Evolutionary conservation across 768 basidiomycete species (phyloP).

Genomic region (Clathrus columnatus): DNA sequence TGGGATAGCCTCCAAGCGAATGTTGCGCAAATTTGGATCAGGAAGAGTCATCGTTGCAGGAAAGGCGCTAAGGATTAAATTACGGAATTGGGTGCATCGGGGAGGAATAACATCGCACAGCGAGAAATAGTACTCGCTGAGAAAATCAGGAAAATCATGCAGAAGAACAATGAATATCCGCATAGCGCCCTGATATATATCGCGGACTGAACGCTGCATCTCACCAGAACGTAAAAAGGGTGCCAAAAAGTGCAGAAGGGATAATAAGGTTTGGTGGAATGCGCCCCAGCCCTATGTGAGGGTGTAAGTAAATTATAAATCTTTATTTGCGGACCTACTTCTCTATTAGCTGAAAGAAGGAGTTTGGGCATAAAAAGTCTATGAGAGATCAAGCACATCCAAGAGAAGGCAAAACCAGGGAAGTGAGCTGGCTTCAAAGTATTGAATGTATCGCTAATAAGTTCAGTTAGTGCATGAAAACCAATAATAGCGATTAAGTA

Average conservation of each 20-base stretch:
- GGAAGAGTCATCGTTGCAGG: conserved; percentile 74
- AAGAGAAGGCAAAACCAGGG: conserved; percentile 97
- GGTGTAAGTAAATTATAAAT: background rate
- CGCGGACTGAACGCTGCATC: conserved; percentile 69
- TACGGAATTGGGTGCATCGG: conserved; percentile 91
- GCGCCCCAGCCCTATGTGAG: conserved; percentile 76
- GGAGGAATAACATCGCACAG: conserved; percentile 90
- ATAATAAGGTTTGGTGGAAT: conserved; percentile 89
- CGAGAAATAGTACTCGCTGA: conserved; percentile 94
- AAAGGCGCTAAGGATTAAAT: conserved; percentile 94
- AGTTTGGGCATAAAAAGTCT: conserved; percentile 96
- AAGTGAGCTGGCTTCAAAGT: conserved; percentile 94
- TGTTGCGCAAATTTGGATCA: conserved; percentile 72
- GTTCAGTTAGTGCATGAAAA: conserved; percentile 14
- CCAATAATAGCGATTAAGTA: conserved; percentile 21
- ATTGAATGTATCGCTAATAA: conserved; percentile 79
- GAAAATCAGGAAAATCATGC: conserved; percentile 98
- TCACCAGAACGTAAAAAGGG: conserved; percentile 84
- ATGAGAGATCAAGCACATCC: conserved; percentile 95
- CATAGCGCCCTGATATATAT: conserved; percentile 84
- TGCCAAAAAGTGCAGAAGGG: conserved; percentile 89
- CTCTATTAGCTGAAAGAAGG: conserved; percentile 77
- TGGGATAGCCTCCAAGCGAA: conserved; percentile 65
- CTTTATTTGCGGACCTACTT: conserved; percentile 37
- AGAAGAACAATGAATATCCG: conserved; percentile 89